Evolutionary conservation across 768 basidiomycete species (phyloP).

Genomic region (Tubosaeta sp.): DNA sequence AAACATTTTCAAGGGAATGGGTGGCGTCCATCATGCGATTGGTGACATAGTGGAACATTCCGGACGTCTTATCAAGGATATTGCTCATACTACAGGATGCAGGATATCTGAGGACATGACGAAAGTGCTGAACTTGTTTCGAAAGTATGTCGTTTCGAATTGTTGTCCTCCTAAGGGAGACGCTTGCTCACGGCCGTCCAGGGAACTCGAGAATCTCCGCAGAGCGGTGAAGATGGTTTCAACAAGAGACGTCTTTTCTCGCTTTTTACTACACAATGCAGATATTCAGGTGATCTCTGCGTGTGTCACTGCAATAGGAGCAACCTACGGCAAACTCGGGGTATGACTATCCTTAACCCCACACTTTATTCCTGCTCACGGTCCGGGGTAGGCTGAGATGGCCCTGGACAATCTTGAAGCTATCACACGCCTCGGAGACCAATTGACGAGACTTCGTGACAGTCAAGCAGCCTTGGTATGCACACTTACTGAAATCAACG

Average conservation of each 20-base stretch:
- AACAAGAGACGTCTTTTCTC: background rate
- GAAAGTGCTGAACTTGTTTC: conserved; percentile 1
- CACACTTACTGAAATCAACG: too few relatives aligned
- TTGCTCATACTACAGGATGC: background rate
- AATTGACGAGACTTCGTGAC: background rate
- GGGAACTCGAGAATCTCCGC: conserved; percentile 7
- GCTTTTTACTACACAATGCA: conserved; percentile 7
- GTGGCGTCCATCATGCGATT: conserved; percentile 13
- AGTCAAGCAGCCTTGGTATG: background rate
- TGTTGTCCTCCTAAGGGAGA: background rate
- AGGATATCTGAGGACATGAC: conserved; percentile 3
- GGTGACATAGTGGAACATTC: conserved; percentile 11
- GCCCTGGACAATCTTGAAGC: conserved; percentile 7
- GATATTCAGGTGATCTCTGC: conserved; percentile 8
- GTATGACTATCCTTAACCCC: background rate
- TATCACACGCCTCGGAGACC: conserved; percentile 9
- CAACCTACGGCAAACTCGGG: conserved; percentile 3
- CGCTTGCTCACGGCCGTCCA: background rate
- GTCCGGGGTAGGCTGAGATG: conserved; percentile 3
- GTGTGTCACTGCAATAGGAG: conserved; percentile 10
- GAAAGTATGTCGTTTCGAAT: background rate
- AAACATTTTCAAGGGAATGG: conserved; percentile 5
- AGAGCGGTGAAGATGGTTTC: conserved; percentile 5
- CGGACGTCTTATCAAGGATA: conserved; percentile 12
- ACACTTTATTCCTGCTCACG: background rate